phyloP scores from a whole-genome alignment of 148 eudicot genomes.

The Chenopodium suecicum region DNA sequence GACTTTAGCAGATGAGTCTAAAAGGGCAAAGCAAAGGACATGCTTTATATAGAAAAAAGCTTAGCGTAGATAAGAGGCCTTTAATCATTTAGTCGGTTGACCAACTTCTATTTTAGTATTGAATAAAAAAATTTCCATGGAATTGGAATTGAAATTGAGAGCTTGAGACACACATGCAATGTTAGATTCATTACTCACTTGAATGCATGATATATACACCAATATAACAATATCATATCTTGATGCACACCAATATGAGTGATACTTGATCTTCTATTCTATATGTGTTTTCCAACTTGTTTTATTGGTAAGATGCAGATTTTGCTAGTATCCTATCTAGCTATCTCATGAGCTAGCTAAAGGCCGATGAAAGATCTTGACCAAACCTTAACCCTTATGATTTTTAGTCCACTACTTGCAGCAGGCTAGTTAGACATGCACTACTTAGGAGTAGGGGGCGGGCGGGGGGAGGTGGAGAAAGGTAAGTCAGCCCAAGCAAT shows the following conservation, averaged over 20 bases:
- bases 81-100: conserved; percentile 33
- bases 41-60: conserved; percentile 32
- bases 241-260: not conserved
- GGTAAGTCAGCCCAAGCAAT: no score
- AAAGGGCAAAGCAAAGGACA: conserved; percentile 27
- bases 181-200: not conserved
- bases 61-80: conserved; percentile 20
- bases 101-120: not conserved
- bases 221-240: not conserved
- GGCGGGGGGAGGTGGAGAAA: no score
- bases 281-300: not conserved
- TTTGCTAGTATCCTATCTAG: no score
- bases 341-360: no score
- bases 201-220: not conserved
- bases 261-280: not conserved
- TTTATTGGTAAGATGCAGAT: no score
- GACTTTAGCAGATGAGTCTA: conserved; percentile 26
- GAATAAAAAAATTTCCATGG: not conserved
- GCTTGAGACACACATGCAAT: not conserved
- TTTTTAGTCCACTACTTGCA: no score
- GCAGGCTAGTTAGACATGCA: no score
- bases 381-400: no score
- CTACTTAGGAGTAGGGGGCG: no score
- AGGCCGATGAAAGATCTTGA: no score
- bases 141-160: not conserved